A percentile compares a stretch with the other conserved stretches of the same genome.
These are phyloP conservation scores for Fusarium nanum DNA, from an alignment of 2,329 filamentous ascomycete species.

Conservation along the genomic window DNA sequence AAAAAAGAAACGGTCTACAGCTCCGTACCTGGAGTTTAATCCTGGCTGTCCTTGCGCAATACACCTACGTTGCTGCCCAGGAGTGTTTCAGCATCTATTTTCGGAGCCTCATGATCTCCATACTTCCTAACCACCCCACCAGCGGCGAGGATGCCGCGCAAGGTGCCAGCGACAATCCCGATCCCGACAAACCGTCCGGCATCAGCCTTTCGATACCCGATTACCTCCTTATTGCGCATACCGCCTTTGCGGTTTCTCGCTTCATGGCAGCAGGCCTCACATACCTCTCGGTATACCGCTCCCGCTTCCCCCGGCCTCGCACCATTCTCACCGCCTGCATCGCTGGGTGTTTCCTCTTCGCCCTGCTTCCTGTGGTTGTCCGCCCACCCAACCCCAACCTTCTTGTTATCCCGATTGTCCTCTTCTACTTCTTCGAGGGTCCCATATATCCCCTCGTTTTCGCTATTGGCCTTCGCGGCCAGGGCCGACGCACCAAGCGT, in stretches of 20 bases:
- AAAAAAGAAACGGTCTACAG: constrained; percentile 63
- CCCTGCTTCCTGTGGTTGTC: constrained; percentile 61
- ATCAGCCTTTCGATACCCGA: constrained; percentile 68
- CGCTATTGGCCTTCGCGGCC: constrained; percentile 80
- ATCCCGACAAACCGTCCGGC: constrained; percentile 54
- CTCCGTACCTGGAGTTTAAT: constrained; percentile 69
- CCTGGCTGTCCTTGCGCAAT: constrained; percentile 80
- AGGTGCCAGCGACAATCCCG: constrained; percentile 46
- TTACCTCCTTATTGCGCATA: constrained; percentile 78
- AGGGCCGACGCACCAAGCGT: constrained; percentile 83
- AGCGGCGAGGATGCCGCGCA: constrained; percentile 38
- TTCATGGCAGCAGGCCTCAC: constrained; percentile 75
- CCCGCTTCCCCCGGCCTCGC: constrained; percentile 70
- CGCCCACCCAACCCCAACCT: constrained; percentile 59
- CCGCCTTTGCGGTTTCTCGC: constrained; percentile 78
- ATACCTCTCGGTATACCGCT: constrained; percentile 62
- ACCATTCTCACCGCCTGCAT: constrained; percentile 75
- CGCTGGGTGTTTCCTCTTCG: constrained; percentile 68
- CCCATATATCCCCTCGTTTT: constrained; percentile 87
- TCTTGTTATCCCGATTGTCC: constrained; percentile 69
- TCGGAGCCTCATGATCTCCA: constrained; percentile 60
- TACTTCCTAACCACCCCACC: constrained; percentile 48
- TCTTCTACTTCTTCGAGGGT: constrained; percentile 84
- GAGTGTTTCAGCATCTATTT: constrained; percentile 73
- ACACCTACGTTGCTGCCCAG: constrained; percentile 82